These are phyloP conservation scores for Dendrothele bispora DNA, from an alignment of 768 basidiomycete genomes.

Conservation along the genomic window DNA sequence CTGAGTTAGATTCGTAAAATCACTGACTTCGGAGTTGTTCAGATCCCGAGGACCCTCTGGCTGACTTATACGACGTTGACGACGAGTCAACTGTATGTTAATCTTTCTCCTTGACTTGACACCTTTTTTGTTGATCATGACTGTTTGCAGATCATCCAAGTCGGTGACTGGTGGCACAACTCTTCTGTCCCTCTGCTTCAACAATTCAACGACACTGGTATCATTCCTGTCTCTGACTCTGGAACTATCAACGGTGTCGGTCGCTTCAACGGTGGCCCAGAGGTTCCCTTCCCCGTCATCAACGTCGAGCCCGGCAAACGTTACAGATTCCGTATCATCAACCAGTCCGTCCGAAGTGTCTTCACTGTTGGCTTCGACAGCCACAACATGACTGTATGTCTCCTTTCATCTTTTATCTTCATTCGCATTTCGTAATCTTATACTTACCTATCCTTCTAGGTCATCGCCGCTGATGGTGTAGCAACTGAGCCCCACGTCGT, in stretches of 20 bases:
- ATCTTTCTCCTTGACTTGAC: background rate
- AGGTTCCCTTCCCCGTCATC: slow-evolving; percentile 36
- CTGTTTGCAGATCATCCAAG: slow-evolving; percentile 10
- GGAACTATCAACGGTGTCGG: slow-evolving; percentile 47
- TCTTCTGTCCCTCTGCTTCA: slow-evolving; percentile 23
- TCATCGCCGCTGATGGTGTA: slow-evolving; percentile 42
- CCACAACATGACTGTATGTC: slow-evolving; percentile 34
- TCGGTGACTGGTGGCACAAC: slow-evolving; percentile 41
- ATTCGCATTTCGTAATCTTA: slow-evolving; percentile 6
- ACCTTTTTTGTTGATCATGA: no score
- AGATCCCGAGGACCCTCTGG: slow-evolving; percentile 40
- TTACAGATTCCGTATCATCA: slow-evolving; percentile 50
- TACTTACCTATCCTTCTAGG: slow-evolving; percentile 6
- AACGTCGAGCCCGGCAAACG: slow-evolving; percentile 34
- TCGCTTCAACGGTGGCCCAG: slow-evolving; percentile 37
- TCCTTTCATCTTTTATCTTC: slow-evolving; percentile 19
- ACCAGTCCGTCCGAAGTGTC: slow-evolving; percentile 34
- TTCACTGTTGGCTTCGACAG: slow-evolving; percentile 38
- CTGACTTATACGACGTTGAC: slow-evolving; percentile 43
- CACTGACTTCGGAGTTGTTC: no score
- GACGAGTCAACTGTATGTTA: slow-evolving; percentile 21
- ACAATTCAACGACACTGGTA: slow-evolving; percentile 17
- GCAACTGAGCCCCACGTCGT: slow-evolving; percentile 14
- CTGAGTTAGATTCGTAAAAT: background rate
- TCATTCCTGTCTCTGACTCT: slow-evolving; percentile 33